Evolutionary conservation across 495 filamentous ascomycete genomes (phyloP).

Genomic region (Xylaria bambusicola): DNA sequence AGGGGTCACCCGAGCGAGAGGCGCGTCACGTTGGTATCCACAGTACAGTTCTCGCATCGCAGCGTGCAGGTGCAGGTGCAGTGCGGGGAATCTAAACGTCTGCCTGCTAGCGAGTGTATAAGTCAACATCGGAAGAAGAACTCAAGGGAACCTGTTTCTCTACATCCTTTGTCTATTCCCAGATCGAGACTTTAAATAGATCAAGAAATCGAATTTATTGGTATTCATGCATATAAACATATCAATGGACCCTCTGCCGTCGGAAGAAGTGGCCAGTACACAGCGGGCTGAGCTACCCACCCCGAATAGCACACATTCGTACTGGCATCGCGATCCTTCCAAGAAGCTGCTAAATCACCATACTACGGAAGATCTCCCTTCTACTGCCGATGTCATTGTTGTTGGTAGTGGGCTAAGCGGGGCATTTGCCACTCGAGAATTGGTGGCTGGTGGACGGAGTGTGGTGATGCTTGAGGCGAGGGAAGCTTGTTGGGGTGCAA

Average conservation of each 20-base stretch:
- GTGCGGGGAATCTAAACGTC: too few relatives aligned
- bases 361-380: constrained; percentile 62
- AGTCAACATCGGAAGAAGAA: too few relatives aligned
- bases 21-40: too few relatives aligned
- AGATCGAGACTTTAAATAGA: neutral
- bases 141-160: too few relatives aligned
- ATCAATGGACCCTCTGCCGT: neutral
- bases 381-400: constrained; percentile 63
- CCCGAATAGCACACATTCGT: constrained; percentile 62
- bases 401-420: constrained; percentile 74
- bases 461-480: constrained; percentile 76
- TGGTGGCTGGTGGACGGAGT: constrained; percentile 37
- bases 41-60: too few relatives aligned
- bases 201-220: too few relatives aligned
- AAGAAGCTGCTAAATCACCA: constrained; percentile 58
- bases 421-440: constrained; percentile 60
- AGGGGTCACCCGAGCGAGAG: too few relatives aligned
- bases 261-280: neutral
- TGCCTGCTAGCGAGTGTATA: too few relatives aligned
- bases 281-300: constrained; percentile 44
- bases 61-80: too few relatives aligned
- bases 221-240: neutral
- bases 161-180: too few relatives aligned
- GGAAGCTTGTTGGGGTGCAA: constrained; percentile 76
- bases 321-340: constrained; percentile 69